Conservation (phyloP, 2,329 filamentous ascomycete genomes). For the Aspergillus vadensis region DNA sequence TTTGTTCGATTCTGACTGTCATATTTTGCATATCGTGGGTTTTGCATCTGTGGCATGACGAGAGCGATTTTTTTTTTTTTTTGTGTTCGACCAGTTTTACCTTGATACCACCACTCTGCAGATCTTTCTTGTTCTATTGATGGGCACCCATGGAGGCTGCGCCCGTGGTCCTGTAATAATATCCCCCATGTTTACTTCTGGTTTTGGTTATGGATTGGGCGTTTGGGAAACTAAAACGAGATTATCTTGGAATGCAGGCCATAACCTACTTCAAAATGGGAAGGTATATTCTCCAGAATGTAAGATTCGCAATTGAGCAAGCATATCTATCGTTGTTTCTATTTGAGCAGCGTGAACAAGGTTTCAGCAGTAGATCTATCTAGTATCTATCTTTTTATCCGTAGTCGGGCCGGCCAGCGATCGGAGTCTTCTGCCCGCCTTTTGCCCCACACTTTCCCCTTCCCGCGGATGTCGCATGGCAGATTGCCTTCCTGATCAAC, state of each 20-base stretch:
- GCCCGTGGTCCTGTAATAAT: constrained; percentile 1
- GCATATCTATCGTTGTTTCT: not conserved
- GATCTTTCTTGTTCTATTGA: constrained; percentile 8
- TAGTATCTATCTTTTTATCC: not conserved
- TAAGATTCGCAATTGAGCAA: not conserved
- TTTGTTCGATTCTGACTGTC: constrained; percentile 13
- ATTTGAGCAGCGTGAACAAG: too few species aligned
- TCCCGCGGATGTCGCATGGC: not conserved
- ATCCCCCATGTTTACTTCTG: constrained; percentile 5
- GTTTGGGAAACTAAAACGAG: constrained; percentile 3
- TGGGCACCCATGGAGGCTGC: not conserved
- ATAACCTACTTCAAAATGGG: not conserved
- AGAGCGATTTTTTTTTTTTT: constrained; percentile 15
- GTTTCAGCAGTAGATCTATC: not conserved
- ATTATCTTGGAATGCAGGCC: not conserved
- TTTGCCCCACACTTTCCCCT: not conserved
- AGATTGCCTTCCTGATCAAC: not conserved
- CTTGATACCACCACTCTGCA: constrained; percentile 25
- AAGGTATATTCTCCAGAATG: too few species aligned
- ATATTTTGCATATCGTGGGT: constrained; percentile 13
- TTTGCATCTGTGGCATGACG: constrained; percentile 27
- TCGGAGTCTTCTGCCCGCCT: not conserved
- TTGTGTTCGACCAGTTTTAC: constrained; percentile 15
- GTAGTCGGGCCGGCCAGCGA: not conserved
- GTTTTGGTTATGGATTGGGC: not conserved